Evolutionary conservation across 2,329 filamentous ascomycete species (phyloP).

Genomic region (Stachybotrys chartarum): DNA sequence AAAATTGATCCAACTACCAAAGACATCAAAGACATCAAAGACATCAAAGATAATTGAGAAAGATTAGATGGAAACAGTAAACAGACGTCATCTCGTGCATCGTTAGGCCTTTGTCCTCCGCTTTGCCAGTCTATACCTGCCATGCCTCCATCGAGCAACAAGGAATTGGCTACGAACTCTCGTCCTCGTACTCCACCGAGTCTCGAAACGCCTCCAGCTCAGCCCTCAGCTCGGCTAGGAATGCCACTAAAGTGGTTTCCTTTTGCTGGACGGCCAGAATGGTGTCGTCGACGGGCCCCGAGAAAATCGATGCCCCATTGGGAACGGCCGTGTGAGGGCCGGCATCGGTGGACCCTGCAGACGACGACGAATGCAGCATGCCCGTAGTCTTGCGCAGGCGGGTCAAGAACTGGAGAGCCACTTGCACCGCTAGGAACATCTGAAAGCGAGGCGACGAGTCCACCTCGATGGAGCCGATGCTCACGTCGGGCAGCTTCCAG

Average conservation of each 20-base stretch:
- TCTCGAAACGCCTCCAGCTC: slow-evolving; percentile 12
- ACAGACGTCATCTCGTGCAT: too few relatives aligned
- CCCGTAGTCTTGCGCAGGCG: slow-evolving; percentile 24
- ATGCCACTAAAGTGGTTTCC: slow-evolving; percentile 11
- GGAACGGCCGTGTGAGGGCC: neutral
- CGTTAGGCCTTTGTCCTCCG: too few relatives aligned
- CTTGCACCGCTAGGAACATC: slow-evolving; percentile 33
- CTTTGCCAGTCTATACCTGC: too few relatives aligned
- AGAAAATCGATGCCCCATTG: slow-evolving; percentile 11
- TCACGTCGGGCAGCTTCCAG: slow-evolving; percentile 33
- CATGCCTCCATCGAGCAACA: too few relatives aligned
- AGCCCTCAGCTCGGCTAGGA: slow-evolving; percentile 9
- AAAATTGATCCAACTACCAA: too few relatives aligned
- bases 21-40: too few relatives aligned
- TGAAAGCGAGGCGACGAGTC: slow-evolving; percentile 31
- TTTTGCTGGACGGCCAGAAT: slow-evolving; percentile 8
- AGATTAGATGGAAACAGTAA: too few relatives aligned
- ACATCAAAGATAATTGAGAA: too few relatives aligned
- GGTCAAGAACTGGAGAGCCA: slow-evolving; percentile 32
- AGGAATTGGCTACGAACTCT: neutral
- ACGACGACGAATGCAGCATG: slow-evolving; percentile 17
- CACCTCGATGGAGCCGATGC: slow-evolving; percentile 31
- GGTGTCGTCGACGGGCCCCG: slow-evolving; percentile 11
- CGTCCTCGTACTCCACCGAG: slow-evolving; percentile 1
- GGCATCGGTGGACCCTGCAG: neutral